Conservation (phyloP, 306 rosid genomes). For the Sicyos baderoa region DNA sequence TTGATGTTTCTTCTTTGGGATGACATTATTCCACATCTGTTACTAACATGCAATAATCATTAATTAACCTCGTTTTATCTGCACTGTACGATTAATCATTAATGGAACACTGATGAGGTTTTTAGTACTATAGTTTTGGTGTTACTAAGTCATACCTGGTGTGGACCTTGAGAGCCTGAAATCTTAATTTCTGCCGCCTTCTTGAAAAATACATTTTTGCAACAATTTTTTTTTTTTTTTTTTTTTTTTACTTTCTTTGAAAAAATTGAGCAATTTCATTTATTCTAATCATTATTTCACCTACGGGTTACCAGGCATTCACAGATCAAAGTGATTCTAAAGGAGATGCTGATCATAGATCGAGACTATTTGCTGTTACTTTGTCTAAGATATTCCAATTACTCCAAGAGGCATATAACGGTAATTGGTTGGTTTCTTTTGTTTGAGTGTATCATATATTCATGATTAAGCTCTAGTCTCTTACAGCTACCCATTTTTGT, state of each 20-base stretch:
- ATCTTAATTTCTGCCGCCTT: neutral
- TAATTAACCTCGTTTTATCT: no score
- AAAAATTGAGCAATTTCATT: neutral
- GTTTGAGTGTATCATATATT: conserved; percentile 11
- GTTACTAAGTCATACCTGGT: no score
- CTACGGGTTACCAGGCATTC: conserved; percentile 39
- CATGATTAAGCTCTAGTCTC: conserved; percentile 1
- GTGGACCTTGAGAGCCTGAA: no score
- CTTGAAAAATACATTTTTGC: neutral
- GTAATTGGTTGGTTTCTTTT: conserved; percentile 39
- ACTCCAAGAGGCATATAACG: conserved; percentile 53
- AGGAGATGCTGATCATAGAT: conserved; percentile 46
- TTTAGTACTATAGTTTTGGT: neutral
- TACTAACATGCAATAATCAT: no score
- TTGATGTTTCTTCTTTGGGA: no score
- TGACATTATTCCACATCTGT: no score
- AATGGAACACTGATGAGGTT: neutral
- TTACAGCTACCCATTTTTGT: neutral
- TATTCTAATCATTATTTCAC: conserved; percentile 13
- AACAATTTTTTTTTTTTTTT: neutral
- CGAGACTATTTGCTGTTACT: conserved; percentile 43
- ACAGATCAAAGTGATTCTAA: conserved; percentile 55
- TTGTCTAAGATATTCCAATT: conserved; percentile 54
- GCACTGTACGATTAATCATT: no score
- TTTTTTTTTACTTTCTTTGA: neutral